Percentiles rank a stretch among this genome's conserved stretches.
Evolutionary conservation across 257 asterid genomes (phyloP).

Genomic region (Voacanga thouarsii): DNA sequence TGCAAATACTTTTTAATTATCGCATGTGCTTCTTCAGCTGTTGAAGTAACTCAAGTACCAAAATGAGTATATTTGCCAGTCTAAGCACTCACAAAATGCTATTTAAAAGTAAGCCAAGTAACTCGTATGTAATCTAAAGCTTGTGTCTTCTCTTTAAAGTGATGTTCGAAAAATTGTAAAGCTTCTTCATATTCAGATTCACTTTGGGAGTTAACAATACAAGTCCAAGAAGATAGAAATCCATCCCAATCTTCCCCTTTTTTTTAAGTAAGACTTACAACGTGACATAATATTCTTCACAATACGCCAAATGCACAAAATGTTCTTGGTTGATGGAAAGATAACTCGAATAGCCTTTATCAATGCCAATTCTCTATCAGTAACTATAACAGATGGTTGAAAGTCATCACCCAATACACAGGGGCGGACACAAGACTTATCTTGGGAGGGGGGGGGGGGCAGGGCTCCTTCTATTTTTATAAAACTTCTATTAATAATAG

Average conservation of each 20-base stretch:
- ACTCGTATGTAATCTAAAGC: not conserved
- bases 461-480: no score
- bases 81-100: not conserved
- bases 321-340: not conserved
- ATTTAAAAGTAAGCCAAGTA: not conserved
- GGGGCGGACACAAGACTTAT: no score
- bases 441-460: no score
- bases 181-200: not conserved
- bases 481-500: no score
- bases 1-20: no score
- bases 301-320: not conserved
- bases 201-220: not conserved
- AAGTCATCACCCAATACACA: not conserved
- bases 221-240: no score
- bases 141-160: not conserved
- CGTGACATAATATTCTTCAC: not conserved
- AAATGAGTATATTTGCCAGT: not conserved
- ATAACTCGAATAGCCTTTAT: not conserved
- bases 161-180: no score
- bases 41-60: no score
- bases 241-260: not conserved
- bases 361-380: not conserved
- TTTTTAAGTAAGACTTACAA: not conserved
- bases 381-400: not conserved
- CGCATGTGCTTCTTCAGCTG: no score